A percentile compares a stretch with the other conserved stretches of the same genome.
Conservation (phyloP, 805 yeast species). For the Saturnispora sanitii region DNA sequence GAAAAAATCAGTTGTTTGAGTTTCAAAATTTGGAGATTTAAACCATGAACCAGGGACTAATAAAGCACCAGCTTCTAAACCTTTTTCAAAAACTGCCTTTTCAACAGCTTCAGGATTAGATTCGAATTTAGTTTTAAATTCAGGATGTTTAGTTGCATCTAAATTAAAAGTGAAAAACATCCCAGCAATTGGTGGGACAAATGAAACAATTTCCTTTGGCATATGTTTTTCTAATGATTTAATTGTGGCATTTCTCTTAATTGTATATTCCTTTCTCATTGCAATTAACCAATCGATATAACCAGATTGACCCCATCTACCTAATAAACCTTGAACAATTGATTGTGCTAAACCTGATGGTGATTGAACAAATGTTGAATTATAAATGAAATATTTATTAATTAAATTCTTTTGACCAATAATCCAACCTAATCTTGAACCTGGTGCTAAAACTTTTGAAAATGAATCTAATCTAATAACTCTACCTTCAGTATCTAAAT, state of each 20-base stretch:
- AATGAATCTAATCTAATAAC: slow-evolving; percentile 83
- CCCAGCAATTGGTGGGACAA: slow-evolving; percentile 67
- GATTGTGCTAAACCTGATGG: slow-evolving; percentile 78
- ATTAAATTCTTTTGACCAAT: slow-evolving; percentile 59
- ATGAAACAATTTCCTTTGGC: slow-evolving; percentile 35
- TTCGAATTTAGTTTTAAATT: slow-evolving; percentile 45
- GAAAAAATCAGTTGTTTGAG: slow-evolving; percentile 42
- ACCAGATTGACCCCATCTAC: slow-evolving; percentile 85
- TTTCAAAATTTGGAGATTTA: slow-evolving; percentile 40
- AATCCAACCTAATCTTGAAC: slow-evolving; percentile 82
- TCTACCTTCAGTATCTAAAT: slow-evolving; percentile 81
- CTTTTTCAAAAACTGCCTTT: slow-evolving; percentile 49
- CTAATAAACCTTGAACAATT: slow-evolving; percentile 56
- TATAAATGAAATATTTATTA: slow-evolving; percentile 58
- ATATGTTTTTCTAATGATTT: slow-evolving; percentile 58
- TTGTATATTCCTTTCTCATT: slow-evolving; percentile 70
- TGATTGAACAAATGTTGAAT: slow-evolving; percentile 72
- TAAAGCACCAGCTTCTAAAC: slow-evolving; percentile 50
- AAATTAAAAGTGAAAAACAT: slow-evolving; percentile 72
- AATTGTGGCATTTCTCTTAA: slow-evolving; percentile 78
- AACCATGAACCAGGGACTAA: slow-evolving; percentile 85
- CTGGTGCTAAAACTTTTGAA: slow-evolving; percentile 90
- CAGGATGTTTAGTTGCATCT: slow-evolving; percentile 76
- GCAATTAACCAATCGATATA: slow-evolving; percentile 85
- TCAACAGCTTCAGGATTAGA: slow-evolving; percentile 59